These are phyloP conservation scores for Phragmites australis DNA, from an alignment of 176 grass and related monocot species.

Conservation along the genomic window DNA sequence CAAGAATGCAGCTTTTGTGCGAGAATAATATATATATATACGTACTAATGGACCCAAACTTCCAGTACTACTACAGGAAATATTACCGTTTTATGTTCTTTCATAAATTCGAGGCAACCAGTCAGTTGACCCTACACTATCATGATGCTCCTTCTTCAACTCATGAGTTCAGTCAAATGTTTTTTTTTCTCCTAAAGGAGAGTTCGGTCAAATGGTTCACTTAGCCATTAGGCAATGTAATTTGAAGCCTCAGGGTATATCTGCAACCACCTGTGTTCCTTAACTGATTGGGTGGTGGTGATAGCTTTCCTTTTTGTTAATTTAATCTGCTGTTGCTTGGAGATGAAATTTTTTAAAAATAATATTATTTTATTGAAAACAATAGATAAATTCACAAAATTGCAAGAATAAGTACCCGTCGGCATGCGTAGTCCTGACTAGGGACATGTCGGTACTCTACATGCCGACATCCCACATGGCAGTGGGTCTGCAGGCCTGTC, in stretches of 20 bases:
- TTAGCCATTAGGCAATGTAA: neutral
- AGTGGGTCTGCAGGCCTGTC: too few species aligned
- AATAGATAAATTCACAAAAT: too few species aligned
- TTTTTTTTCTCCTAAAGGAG: too few species aligned
- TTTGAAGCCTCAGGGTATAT: neutral
- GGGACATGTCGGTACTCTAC: too few species aligned
- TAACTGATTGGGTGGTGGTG: neutral
- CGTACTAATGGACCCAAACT: neutral
- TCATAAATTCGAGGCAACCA: neutral
- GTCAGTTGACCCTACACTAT: conserved; percentile 2
- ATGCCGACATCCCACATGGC: too few species aligned
- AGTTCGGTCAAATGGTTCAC: too few species aligned
- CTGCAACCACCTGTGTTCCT: neutral
- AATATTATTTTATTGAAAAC: too few species aligned
- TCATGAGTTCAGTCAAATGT: too few species aligned
- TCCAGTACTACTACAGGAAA: neutral
- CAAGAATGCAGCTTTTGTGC: conserved; percentile 23
- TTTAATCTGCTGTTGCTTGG: conserved; percentile 4
- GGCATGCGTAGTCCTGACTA: too few species aligned
- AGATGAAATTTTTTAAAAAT: too few species aligned
- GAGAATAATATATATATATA: neutral
- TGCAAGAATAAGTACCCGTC: too few species aligned
- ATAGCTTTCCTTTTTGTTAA: conserved; percentile 21
- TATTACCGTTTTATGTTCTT: neutral
- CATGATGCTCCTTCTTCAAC: conserved; percentile 18